Conservation (phyloP, 306 rosid genomes). For the Styphnolobium japonicum region DNA sequence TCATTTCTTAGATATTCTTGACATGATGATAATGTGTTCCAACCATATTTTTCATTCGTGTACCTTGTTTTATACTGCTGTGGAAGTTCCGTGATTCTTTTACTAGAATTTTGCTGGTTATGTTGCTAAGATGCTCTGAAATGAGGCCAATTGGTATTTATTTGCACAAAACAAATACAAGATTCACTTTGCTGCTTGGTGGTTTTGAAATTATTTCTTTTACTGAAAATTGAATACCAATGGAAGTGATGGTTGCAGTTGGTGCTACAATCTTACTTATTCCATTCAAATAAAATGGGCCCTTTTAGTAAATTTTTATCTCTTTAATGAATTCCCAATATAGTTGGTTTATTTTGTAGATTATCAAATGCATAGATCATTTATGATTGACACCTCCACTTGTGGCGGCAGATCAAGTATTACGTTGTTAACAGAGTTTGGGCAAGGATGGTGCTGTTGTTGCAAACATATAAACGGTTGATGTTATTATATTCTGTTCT, state of each 20-base stretch:
- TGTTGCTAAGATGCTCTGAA: not conserved
- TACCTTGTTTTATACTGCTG: not conserved
- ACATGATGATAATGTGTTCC: not conserved
- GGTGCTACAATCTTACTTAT: not conserved
- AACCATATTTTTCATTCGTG: not conserved
- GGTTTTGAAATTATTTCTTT: not conserved
- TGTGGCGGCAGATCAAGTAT: not conserved
- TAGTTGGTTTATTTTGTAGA: not conserved
- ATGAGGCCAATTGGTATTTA: not conserved
- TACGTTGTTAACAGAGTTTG: not conserved
- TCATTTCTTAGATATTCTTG: not conserved
- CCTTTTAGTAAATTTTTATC: not conserved
- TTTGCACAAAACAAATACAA: not conserved
- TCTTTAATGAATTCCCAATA: not conserved
- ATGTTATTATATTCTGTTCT: not conserved
- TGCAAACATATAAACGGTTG: not conserved
- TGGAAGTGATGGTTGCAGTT: not conserved
- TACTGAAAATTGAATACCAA: not conserved
- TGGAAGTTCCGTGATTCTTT: not conserved
- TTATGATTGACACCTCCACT: not conserved
- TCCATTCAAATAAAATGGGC: not conserved
- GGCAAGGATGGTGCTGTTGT: not conserved
- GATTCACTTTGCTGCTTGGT: not conserved
- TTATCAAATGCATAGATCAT: not conserved
- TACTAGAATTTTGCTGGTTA: not conserved